phyloP scores from a whole-genome alignment of 495 filamentous ascomycete species.

The Penicillium canescens region DNA sequence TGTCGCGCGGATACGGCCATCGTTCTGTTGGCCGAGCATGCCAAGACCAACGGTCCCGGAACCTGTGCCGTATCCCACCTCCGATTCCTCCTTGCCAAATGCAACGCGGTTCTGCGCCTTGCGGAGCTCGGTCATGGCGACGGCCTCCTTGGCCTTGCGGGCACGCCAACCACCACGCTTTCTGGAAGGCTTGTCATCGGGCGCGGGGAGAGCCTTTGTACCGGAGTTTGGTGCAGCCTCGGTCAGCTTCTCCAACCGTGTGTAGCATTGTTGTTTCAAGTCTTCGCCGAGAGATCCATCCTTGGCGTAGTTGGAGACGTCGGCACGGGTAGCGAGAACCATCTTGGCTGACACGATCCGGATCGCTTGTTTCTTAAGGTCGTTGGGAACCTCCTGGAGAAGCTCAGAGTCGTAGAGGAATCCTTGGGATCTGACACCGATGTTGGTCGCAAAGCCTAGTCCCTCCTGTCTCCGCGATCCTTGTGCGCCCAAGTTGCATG shows the following conservation, averaged over 20 bases:
- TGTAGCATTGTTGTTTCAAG: constrained; percentile 78
- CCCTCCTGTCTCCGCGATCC: constrained; percentile 84
- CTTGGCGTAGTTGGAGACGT: constrained; percentile 78
- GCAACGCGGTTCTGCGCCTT: constrained; percentile 96
- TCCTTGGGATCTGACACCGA: constrained; percentile 87
- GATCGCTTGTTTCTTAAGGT: constrained; percentile 92
- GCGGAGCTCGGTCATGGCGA: constrained; percentile 93
- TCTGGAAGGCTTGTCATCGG: constrained; percentile 90
- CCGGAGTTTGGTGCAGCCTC: constrained; percentile 93
- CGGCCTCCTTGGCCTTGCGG: constrained; percentile 93
- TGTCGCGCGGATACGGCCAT: constrained; percentile 79
- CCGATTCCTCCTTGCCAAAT: constrained; percentile 93
- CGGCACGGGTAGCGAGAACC: constrained; percentile 84
- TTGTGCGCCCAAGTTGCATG: constrained; percentile 88
- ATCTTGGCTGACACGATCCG: constrained; percentile 94
- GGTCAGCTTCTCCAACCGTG: constrained; percentile 89
- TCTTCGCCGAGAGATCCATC: constrained; percentile 84
- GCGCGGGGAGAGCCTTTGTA: constrained; percentile 82
- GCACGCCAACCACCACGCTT: constrained; percentile 93
- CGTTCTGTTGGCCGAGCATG: constrained; percentile 89
- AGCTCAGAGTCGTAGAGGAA: constrained; percentile 91
- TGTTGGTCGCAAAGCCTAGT: constrained; percentile 89
- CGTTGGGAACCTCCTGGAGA: constrained; percentile 76
- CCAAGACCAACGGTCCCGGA: constrained; percentile 86
- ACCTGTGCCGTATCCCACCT: constrained; percentile 88